phyloP scores from a whole-genome alignment of 116 monocot genomes.

The Trichopus zeylanicus region DNA sequence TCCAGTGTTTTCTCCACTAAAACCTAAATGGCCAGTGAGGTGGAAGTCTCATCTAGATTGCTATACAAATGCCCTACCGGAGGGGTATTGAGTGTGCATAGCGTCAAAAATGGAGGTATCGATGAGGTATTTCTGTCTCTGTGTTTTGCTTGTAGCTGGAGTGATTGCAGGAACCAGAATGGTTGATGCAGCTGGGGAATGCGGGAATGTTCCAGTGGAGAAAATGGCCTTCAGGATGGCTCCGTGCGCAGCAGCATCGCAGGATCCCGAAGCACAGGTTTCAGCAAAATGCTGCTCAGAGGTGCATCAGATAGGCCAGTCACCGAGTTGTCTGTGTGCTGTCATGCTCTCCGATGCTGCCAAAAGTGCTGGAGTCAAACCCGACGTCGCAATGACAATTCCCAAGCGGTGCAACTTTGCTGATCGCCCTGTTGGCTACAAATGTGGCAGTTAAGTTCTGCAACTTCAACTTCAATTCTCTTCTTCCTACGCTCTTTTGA shows the following conservation, averaged over 20 bases:
- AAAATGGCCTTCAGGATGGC: constrained; percentile 23
- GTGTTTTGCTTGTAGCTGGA: constrained; percentile 1
- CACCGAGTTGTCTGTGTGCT: constrained; percentile 21
- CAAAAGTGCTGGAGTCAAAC: constrained; percentile 14
- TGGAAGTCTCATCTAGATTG: background rate
- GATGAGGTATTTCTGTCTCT: background rate
- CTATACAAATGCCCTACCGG: background rate
- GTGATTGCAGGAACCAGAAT: background rate
- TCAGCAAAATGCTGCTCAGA: constrained; percentile 3
- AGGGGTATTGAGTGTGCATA: background rate
- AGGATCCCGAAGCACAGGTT: constrained; percentile 3
- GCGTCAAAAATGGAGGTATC: background rate
- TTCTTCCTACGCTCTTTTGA: background rate
- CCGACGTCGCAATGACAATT: constrained; percentile 18
- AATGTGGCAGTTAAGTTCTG: constrained; percentile 21
- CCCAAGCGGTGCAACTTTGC: constrained; percentile 29
- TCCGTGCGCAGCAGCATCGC: constrained; percentile 23
- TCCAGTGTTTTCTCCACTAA: background rate
- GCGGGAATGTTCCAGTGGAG: constrained; percentile 14
- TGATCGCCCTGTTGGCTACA: constrained; percentile 25
- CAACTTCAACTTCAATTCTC: background rate
- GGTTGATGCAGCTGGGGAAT: constrained; percentile 21
- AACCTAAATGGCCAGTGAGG: background rate
- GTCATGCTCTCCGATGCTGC: constrained; percentile 20
- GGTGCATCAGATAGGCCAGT: constrained; percentile 11